Conservation (phyloP, 2,329 filamentous ascomycete genomes). For the Colletotrichum echinochloae region DNA sequence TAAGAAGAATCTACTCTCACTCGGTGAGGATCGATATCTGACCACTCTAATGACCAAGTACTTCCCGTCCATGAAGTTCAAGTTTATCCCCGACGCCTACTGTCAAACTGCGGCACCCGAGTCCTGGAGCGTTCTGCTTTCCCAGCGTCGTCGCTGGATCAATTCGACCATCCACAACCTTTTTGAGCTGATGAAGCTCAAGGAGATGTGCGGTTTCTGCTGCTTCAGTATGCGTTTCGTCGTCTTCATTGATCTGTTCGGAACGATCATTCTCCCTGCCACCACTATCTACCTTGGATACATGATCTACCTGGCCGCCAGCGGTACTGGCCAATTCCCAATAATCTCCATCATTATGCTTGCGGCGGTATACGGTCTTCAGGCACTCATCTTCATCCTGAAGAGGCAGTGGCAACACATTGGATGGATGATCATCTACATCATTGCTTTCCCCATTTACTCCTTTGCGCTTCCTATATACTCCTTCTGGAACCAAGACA, state of each 20-base stretch:
- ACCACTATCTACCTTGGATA: slow-evolving; percentile 89
- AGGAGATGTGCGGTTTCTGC: slow-evolving; percentile 98
- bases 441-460: slow-evolving; percentile 95
- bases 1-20: slow-evolving; percentile 93
- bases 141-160: slow-evolving; percentile 99
- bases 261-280: slow-evolving; percentile 91
- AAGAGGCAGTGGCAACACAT: slow-evolving; percentile 99
- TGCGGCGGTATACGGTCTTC: slow-evolving; percentile 92
- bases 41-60: slow-evolving; percentile 99
- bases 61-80: slow-evolving; percentile 95
- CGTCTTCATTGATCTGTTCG: slow-evolving; percentile 92
- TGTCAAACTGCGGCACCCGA: slow-evolving; percentile 95
- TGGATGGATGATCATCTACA: slow-evolving; percentile 99
- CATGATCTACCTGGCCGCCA: slow-evolving; percentile 83
- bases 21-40: slow-evolving; percentile 96
- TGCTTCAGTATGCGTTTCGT: slow-evolving; percentile 98
- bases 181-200: slow-evolving; percentile 87
- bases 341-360: slow-evolving; percentile 90
- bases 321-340: slow-evolving; percentile 79
- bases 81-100: slow-evolving; percentile 93
- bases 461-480: slow-evolving; percentile 92
- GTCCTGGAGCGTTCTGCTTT: slow-evolving; percentile 92
- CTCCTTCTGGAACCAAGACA: slow-evolving; percentile 99
- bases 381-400: slow-evolving; percentile 95
- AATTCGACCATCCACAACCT: slow-evolving; percentile 99